Base-by-base conservation (phyloP, 106 monocot genomes). In the Posidonia australis region DNA sequence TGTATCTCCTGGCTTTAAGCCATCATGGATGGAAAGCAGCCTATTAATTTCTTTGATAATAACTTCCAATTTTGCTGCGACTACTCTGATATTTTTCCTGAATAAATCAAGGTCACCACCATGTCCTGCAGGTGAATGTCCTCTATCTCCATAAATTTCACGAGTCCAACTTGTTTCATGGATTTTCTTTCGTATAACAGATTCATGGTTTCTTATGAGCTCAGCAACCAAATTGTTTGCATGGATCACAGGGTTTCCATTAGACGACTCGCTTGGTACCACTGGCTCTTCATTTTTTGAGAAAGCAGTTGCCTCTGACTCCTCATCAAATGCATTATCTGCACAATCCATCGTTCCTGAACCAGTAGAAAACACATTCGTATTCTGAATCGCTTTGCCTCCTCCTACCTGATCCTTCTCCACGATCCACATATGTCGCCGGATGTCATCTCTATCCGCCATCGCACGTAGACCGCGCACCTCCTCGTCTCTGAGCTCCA, bases 401-500 rank as follows among this genome's bases (percentile, higher is more conserved):
- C 29, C 18, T 21, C 58, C 43, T 36, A 44, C 65, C 47, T 51
- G 45, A 1, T n/a, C 29, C 55, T 45, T 66, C 47, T 48, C 63
- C 41, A 20, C 23, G 43, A 16, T 56, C 69, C 21, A 29, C 63
- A 71, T 74, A 60, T 29, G 72, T 60, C 36, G 32, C 7, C 5
- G 32, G 6, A 3, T 32, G 1, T 10, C 61, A 13, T 41, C 41
- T 9, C 0, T 10, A 10, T 61, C 58, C 32, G 66, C 76, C 0
- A 66, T 62, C 3, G 73, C 32, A 23, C 70, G 64, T 51, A 82
- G 58, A 18, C 62, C 65, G 11, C 51, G 46, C 21, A 86, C 59
- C 58, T 83, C 83, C 42, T 77, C 66, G 25, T 78, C 76, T 66
- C 70, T 80, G 36, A 72, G 44, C 61, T 84, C 84, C 63, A 88